phyloP scores from a whole-genome alignment of 805 yeast species.

The Teunomyces funiuensis region DNA sequence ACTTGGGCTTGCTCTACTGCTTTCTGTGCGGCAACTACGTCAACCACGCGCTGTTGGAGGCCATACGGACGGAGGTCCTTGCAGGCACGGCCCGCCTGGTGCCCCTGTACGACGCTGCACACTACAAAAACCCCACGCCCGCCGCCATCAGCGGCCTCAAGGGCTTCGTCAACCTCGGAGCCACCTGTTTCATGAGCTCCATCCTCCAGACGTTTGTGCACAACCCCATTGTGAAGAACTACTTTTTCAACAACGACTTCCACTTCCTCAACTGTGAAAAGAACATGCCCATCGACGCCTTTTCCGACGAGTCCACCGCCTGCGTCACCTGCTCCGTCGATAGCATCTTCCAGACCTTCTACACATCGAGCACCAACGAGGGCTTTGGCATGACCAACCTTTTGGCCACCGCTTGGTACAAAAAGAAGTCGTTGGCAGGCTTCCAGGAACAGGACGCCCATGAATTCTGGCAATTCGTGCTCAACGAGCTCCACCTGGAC shows the following conservation, averaged over 20 bases:
- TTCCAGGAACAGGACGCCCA: constrained; percentile 98
- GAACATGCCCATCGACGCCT: constrained; percentile 19
- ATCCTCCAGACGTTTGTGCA: constrained; percentile 87
- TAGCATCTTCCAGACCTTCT: constrained; percentile 72
- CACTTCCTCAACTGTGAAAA: constrained; percentile 58
- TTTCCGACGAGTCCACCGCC: constrained; percentile 31
- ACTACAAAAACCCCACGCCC: constrained; percentile 40
- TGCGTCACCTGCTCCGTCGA: constrained; percentile 89
- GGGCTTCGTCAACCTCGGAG: constrained; percentile 92
- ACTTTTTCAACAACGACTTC: constrained; percentile 67
- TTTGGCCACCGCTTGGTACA: constrained; percentile 84
- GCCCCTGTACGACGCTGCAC: constrained; percentile 1
- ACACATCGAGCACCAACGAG: constrained; percentile 56
- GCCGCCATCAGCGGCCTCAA: constrained; percentile 74
- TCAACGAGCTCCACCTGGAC: constrained; percentile 75
- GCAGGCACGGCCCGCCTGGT: background rate
- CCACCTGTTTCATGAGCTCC: constrained; percentile 96
- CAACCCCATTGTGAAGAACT: constrained; percentile 80
- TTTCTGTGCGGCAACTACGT: constrained; percentile 75
- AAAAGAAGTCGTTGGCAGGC: constrained; percentile 84
- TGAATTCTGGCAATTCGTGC: constrained; percentile 90
- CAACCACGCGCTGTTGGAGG: constrained; percentile 58
- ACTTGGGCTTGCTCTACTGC: constrained; percentile 70
- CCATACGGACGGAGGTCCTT: constrained; percentile 36
- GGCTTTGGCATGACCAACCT: constrained; percentile 83